Base-by-base conservation (phyloP, 441 rosid species). In the Viola pubescens region DNA sequence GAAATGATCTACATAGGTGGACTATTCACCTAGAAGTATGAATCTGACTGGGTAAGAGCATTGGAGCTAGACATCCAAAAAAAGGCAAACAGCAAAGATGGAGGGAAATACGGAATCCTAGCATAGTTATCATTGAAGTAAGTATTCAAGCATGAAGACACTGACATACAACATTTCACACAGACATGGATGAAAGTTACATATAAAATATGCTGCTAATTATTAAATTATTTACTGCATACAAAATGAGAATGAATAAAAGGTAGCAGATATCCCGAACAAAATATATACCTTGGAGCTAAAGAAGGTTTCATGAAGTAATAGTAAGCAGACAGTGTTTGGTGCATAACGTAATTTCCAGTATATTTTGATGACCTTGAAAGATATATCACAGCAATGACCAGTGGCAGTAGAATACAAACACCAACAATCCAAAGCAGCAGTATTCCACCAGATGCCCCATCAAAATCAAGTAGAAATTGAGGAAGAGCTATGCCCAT, bases 401-500 rank as follows among this genome's bases (percentile, higher is more conserved):
- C 86, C 82, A 94, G 77, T 26, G 99, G 97, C 75, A 94, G 77
- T 56, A 94, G 97, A 75, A 94, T 94, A 73, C 99, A 94, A 59
- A 90, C 75, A 54, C 96, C 99, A 73, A 94, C 99, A 45, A 94
- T 90, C 96, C 97, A 90, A 63, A 94, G 94, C 62, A 94, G 76
- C 64, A 94, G 87, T 65, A 94, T 90, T 72, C 99, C 99, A 73
- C 96, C 99, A 48, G 84, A 90, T 62, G 96, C 87, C 63, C 97
- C 97, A 68, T 94, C 96, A 46, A 90, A 88, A 81, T 94, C 79
- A 42, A 94, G 79, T 64, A 90, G 81, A 73, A 94, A 94, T 65
- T 83, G 91, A 48, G 99, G 99, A 61, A 94, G 97, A 60, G 99
- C 99, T 49, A 94, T 88, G 68, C 99, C 99, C 96, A 94, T 86